Percentiles rank a stretch among this genome's conserved stretches.
Conservation (phyloP, 1,284 basidiomycete species). For the Ustilago shanxiensis region DNA sequence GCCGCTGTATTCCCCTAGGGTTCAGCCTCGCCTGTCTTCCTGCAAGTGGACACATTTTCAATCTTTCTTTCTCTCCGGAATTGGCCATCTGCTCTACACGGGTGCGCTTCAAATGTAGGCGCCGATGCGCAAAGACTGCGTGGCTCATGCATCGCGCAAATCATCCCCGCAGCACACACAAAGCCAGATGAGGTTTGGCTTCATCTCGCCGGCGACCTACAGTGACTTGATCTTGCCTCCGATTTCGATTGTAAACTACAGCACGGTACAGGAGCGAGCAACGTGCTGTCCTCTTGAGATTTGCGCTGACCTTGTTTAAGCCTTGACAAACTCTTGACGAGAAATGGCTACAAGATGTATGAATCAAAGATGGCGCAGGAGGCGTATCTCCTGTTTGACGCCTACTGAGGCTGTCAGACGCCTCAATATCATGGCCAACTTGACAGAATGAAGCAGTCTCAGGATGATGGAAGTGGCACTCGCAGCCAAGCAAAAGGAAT, state of each 20-base stretch:
- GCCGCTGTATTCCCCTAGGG: neutral
- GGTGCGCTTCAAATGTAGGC: slow-evolving; percentile 1
- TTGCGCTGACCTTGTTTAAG: neutral
- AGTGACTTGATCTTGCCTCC: neutral
- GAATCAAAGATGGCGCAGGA: neutral
- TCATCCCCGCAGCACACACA: neutral
- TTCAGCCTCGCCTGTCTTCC: neutral
- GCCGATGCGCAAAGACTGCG: slow-evolving; percentile 6
- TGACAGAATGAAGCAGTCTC: neutral
- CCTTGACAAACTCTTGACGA: neutral
- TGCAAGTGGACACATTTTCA: neutral
- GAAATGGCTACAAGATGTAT: too few relatives aligned
- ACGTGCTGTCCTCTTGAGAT: too few relatives aligned
- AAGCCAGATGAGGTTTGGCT: neutral
- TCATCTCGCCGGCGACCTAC: neutral
- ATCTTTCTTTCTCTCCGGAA: slow-evolving; percentile 9
- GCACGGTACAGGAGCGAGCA: neutral
- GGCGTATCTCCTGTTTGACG: neutral
- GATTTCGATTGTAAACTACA: neutral
- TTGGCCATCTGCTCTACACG: slow-evolving; percentile 13
- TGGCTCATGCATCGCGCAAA: neutral
- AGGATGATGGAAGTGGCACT: neutral
- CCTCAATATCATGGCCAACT: neutral
- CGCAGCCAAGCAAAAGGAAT: neutral
- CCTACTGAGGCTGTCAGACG: neutral